A percentile compares a stretch with the other conserved stretches of the same genome.
These are phyloP conservation scores for Chrysanthemum makinoi DNA, from an alignment of 129 eudicot genomes.

Conservation along the genomic window DNA sequence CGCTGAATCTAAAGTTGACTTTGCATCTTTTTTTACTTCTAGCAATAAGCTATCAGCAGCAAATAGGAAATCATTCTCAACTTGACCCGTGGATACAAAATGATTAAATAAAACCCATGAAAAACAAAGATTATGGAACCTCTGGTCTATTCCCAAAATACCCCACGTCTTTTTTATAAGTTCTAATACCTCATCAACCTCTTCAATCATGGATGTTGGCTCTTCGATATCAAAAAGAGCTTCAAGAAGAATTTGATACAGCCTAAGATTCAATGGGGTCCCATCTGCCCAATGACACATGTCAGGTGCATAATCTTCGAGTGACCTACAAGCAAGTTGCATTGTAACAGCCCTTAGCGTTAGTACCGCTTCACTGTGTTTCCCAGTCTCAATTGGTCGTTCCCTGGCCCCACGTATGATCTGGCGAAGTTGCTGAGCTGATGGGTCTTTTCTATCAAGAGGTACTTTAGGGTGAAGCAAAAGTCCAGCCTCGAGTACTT, in stretches of 20 bases:
- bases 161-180: constrained; percentile 85
- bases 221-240: constrained; percentile 83
- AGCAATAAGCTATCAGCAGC: constrained; percentile 63
- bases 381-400: constrained; percentile 63
- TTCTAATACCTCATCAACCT: constrained; percentile 79
- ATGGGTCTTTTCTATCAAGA: constrained; percentile 42
- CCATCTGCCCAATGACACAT: constrained; percentile 96
- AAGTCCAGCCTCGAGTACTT: constrained; percentile 76
- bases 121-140: constrained; percentile 68
- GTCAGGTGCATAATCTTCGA: constrained; percentile 52
- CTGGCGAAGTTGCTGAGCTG: constrained; percentile 56
- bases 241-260: constrained; percentile 72
- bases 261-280: constrained; percentile 64
- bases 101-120: constrained; percentile 69
- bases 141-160: constrained; percentile 65
- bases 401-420: constrained; percentile 48
- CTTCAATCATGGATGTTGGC: constrained; percentile 67
- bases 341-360: constrained; percentile 42
- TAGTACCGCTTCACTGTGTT: constrained; percentile 60
- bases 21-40: constrained; percentile 65
- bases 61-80: constrained; percentile 70
- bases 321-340: constrained; percentile 69
- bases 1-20: constrained; percentile 44
- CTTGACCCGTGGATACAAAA: constrained; percentile 62
- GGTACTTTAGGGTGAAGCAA: constrained; percentile 69